phyloP scores from a whole-genome alignment of 257 asterid species.

The Craterostigma plantagineum region DNA sequence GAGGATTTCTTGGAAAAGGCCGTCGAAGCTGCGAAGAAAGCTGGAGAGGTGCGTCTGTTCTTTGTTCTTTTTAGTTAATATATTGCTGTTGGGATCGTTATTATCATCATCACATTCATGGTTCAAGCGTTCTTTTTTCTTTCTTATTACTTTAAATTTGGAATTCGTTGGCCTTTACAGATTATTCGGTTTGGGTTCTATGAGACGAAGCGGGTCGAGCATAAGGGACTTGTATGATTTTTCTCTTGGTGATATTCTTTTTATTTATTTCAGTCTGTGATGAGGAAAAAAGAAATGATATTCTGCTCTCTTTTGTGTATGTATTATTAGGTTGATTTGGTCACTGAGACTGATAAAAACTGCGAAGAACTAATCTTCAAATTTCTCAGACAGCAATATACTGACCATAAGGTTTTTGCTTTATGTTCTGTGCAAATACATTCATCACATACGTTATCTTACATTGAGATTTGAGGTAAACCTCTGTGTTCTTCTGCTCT shows the following conservation, averaged over 20 bases:
- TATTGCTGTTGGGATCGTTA: too few species aligned
- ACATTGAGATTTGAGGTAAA: neutral
- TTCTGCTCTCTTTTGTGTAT: neutral
- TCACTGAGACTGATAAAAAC: constrained; percentile 83
- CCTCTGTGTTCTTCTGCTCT: too few species aligned
- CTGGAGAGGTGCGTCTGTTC: constrained; percentile 64
- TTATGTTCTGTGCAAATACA: neutral
- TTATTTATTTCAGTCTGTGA: too few species aligned
- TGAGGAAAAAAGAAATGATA: neutral
- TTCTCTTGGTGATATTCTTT: too few species aligned
- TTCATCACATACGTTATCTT: neutral
- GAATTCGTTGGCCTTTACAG: constrained; percentile 14
- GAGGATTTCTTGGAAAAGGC: constrained; percentile 51
- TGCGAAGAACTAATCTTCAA: constrained; percentile 75
- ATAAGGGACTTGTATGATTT: constrained; percentile 23
- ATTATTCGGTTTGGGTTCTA: constrained; percentile 41
- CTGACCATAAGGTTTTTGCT: constrained; percentile 56
- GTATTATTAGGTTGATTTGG: constrained; percentile 65
- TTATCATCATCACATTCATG: too few species aligned
- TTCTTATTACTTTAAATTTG: neutral
- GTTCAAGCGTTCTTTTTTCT: neutral
- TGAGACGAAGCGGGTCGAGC: constrained; percentile 49
- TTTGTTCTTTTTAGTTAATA: too few species aligned
- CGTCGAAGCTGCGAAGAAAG: constrained; percentile 52
- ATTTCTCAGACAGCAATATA: constrained; percentile 38